Base-by-base conservation (phyloP, 805 yeast genomes). In the Cyberlindnera sargentensis region DNA sequence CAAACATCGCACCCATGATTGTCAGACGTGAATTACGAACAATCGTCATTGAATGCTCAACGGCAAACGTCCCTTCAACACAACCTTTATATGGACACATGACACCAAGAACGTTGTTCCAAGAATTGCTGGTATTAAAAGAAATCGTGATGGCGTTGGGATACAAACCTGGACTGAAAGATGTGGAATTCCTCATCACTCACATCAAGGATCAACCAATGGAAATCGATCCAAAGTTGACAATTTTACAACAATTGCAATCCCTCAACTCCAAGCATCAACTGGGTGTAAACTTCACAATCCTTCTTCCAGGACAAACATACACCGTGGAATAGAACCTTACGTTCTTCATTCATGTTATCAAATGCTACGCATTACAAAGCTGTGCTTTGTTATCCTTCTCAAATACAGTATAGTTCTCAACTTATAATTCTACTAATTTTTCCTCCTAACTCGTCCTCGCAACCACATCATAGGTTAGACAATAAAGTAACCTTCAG, bases 1-100 rank as follows among this genome's bases (percentile, higher is more conserved):
- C 58, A 3, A 50, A 60, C 20, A 65, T 85, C 3, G 75, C 82
- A 1, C 70, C 72, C 0, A 51, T 67, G 28, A 66, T 83, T 1
- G 54, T 66, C 0, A 38, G 62, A 4, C 60, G 65, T 3, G 46
- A 61, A 10, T 62, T 89, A 36, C 66, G 62, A 23, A 78, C 80
- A 0, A 73, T 89, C 2, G 61, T 88, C 11, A 74, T 90, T 25
- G 97, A 89, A 60, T 89, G 97, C 57, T 85, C 95, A 1, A 73
- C 77, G 5, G 55, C 70, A 2, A 68, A 70, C 47, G 63, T 66
- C 8, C 70, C 73, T 1, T 65, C 68, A 1, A 61, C 66, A 8
- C 69, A 70, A 6, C 72, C 76, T 3, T 55, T 87, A 26, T 89
- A 78, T 58, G 97, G 97, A 2, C 97, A 89, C 63, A 57, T 89